Base-by-base conservation (phyloP, 805 yeast species). In the Hemisphaericaspora nanyangensis region DNA sequence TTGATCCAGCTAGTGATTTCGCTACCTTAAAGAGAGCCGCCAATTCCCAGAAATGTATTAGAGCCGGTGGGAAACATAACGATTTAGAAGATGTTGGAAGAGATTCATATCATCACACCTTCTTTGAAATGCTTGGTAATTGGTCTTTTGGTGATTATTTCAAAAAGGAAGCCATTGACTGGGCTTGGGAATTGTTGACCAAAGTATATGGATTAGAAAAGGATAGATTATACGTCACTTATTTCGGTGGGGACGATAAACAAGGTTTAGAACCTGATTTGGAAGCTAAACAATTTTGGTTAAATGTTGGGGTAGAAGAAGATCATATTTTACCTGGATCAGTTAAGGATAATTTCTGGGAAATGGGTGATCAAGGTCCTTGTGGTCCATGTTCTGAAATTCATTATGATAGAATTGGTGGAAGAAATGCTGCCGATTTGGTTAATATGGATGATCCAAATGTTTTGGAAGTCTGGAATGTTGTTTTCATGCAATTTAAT, bases 311-410 rank as follows among this genome's bases (percentile, higher is more conserved):
- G 52, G 95, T 91, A 40, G 75, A 82, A 25, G 96, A 87, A 51
- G 90, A 82, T 60, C 98, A 89, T 60, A 91, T 93, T 51, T 71
- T 93, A 50, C 95, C 96, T 16, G 99, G 99, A 42, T 70, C 81
- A 50, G 85, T 82, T 38, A 72, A 80, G 58, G 99, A 93, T 63
- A 93, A 93, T 69, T 93, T 93, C 67, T 93, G 99, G 99, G 99
- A 93, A 72, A 93, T 93, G 99, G 99, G 99, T 55, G 99, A 95
- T 59, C 98, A 91, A 72, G 99, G 99, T 50, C 99, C 99, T 35
- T 93, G 99, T 73, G 99, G 99, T 47, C 99, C 99, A 37, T 95
- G 99, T 70, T 85, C 95, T 17, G 99, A 93, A 67, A 77, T 93
- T 52, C 99, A 93, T 65, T 93, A 88, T 63, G 99, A 93, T 66